phyloP scores from a whole-genome alignment of 139 green algal genomes.

The Edaphochlamys debaryana region DNA sequence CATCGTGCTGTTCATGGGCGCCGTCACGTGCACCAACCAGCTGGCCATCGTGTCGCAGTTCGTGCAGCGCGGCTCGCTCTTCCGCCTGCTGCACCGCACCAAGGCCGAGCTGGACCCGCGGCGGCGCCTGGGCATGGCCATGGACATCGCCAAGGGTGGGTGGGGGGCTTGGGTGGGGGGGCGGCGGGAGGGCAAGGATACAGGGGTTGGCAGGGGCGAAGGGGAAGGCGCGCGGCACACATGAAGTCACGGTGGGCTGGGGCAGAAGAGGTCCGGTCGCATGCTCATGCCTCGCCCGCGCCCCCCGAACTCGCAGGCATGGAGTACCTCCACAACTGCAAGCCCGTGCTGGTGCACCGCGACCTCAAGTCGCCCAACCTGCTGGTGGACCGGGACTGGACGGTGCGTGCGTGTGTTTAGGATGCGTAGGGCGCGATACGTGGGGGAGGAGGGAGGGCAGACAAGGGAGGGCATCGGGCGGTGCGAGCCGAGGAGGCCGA shows the following conservation, averaged over 20 bases:
- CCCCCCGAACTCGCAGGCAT: constrained; percentile 60
- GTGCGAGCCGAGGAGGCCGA: too few relatives aligned
- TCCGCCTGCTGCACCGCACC: constrained; percentile 74
- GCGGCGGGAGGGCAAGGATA: too few relatives aligned
- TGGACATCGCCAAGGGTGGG: constrained; percentile 81
- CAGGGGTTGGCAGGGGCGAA: too few relatives aligned
- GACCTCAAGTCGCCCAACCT: constrained; percentile 90
- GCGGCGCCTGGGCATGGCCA: constrained; percentile 79
- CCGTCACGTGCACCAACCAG: constrained; percentile 45
- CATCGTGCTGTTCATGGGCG: constrained; percentile 84
- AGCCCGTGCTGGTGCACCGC: constrained; percentile 79
- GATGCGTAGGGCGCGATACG: too few relatives aligned
- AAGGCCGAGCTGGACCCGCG: constrained; percentile 63
- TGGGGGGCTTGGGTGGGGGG: not conserved
- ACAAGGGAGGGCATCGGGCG: too few relatives aligned
- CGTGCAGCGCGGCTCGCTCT: constrained; percentile 79
- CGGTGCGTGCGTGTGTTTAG: too few relatives aligned
- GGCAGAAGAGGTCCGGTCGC: too few relatives aligned
- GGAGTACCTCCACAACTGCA: constrained; percentile 84
- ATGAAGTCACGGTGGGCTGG: too few relatives aligned
- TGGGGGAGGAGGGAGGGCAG: too few relatives aligned
- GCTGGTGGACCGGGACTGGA: constrained; percentile 90
- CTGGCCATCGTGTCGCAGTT: constrained; percentile 88
- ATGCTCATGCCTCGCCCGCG: too few relatives aligned
- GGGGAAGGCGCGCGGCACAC: not conserved